phyloP scores from a whole-genome alignment of 176 grass and related monocot genomes.

The Zizania latifolia region DNA sequence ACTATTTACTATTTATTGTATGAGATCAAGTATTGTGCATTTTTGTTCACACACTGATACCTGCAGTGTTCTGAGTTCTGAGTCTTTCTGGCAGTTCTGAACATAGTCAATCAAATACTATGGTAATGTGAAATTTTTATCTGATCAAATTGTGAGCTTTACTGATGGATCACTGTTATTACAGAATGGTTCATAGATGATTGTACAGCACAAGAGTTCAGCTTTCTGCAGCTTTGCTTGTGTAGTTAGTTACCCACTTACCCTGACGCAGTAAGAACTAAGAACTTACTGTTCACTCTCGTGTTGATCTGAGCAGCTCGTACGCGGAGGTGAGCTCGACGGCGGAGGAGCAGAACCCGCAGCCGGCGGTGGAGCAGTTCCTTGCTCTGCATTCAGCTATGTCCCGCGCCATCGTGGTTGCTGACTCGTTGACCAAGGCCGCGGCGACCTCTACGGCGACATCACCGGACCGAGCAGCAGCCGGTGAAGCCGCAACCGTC shows the following conservation, averaged over 20 bases:
- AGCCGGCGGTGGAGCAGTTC: conserved; percentile 78
- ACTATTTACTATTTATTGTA: too few relatives aligned
- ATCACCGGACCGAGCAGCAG: conserved; percentile 13
- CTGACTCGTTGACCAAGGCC: conserved; percentile 46
- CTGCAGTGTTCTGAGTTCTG: background rate
- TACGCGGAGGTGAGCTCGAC: conserved; percentile 73
- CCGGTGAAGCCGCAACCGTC: background rate
- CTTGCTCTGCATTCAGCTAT: conserved; percentile 63
- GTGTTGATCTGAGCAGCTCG: conserved; percentile 46
- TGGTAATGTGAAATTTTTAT: background rate
- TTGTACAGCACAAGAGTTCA: background rate
- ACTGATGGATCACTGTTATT: background rate
- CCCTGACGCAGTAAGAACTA: background rate
- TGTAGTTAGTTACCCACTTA: background rate
- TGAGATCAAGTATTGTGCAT: background rate
- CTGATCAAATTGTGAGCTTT: background rate
- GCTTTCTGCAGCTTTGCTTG: background rate
- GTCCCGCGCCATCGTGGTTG: conserved; percentile 43
- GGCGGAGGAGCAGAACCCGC: conserved; percentile 75
- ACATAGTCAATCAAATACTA: background rate
- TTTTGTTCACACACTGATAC: background rate
- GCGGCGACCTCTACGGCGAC: background rate
- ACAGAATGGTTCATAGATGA: too few relatives aligned
- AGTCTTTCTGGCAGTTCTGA: background rate
- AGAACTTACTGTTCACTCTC: background rate